These are phyloP conservation scores for Aspergillus carbonarius DNA, from an alignment of 2,329 filamentous ascomycete species.

Conservation along the genomic window DNA sequence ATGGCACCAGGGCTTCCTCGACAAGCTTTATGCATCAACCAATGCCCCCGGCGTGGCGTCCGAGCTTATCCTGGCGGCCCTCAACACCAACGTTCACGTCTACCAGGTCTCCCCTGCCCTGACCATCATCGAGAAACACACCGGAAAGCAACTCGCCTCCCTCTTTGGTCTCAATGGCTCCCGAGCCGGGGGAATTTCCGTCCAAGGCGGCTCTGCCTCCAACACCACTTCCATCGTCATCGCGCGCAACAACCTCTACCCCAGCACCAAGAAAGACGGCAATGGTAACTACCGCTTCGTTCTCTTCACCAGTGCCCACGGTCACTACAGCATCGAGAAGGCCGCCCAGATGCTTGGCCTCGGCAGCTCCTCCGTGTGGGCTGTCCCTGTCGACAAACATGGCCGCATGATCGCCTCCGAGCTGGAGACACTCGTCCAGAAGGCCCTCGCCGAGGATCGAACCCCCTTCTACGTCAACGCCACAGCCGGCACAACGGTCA, in stretches of 20 bases:
- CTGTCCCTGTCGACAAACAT: constrained; percentile 68
- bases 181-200: constrained; percentile 68
- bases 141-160: constrained; percentile 67
- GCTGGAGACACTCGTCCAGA: constrained; percentile 62
- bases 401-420: constrained; percentile 70
- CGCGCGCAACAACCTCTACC: constrained; percentile 82
- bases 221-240: constrained; percentile 84
- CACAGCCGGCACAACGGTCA: constrained; percentile 90
- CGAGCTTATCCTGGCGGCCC: constrained; percentile 76
- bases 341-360: constrained; percentile 88
- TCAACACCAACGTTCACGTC: constrained; percentile 95
- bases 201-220: constrained; percentile 78
- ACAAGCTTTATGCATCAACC: constrained; percentile 90
- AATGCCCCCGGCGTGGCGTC: constrained; percentile 83
- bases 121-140: constrained; percentile 83
- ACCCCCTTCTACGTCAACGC: constrained; percentile 94
- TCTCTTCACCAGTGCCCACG: constrained; percentile 83
- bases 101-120: constrained; percentile 91
- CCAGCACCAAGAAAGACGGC: constrained; percentile 71
- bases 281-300: constrained; percentile 67
- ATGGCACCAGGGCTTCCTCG: constrained; percentile 96
- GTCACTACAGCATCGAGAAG: constrained; percentile 94
- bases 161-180: constrained; percentile 74
- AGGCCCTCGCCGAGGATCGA: constrained; percentile 64
- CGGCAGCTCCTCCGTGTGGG: constrained; percentile 69